phyloP scores from a whole-genome alignment of 2,329 filamentous ascomycete species.

The Phialocephala subalpina region DNA sequence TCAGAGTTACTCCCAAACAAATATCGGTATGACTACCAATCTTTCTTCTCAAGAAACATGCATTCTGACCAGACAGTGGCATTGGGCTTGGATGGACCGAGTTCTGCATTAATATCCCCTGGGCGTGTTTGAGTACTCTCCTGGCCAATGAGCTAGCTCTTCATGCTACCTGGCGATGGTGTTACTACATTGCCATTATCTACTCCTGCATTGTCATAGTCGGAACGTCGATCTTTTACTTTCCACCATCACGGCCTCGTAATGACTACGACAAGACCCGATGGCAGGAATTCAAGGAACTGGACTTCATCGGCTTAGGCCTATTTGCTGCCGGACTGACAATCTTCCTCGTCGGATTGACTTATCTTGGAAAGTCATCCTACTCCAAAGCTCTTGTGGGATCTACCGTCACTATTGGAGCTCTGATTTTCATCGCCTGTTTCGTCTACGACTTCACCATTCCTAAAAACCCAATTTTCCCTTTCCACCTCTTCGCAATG shows the following conservation, averaged over 20 bases:
- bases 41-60: background rate
- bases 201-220: conserved; percentile 48
- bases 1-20: conserved; percentile 54
- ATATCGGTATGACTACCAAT: conserved; percentile 45
- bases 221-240: conserved; percentile 55
- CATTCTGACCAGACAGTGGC: conserved; percentile 36
- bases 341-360: conserved; percentile 54
- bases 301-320: conserved; percentile 56
- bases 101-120: conserved; percentile 42
- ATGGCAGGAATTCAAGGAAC: conserved; percentile 50
- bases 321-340: conserved; percentile 52
- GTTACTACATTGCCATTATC: conserved; percentile 57
- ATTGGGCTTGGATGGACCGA: conserved; percentile 43
- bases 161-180: conserved; percentile 56
- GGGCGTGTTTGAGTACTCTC: conserved; percentile 37
- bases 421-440: conserved; percentile 29
- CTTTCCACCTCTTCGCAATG: conserved; percentile 39
- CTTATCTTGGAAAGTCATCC: conserved; percentile 49
- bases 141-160: conserved; percentile 47
- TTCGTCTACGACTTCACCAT: conserved; percentile 45
- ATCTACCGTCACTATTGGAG: conserved; percentile 33
- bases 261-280: conserved; percentile 49
- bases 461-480: conserved; percentile 46
- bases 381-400: conserved; percentile 50
- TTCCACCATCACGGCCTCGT: conserved; percentile 54